Conservation (phyloP, 2,329 filamentous ascomycete species). For the Ophiocordyceps camponoti-saundersi region DNA sequence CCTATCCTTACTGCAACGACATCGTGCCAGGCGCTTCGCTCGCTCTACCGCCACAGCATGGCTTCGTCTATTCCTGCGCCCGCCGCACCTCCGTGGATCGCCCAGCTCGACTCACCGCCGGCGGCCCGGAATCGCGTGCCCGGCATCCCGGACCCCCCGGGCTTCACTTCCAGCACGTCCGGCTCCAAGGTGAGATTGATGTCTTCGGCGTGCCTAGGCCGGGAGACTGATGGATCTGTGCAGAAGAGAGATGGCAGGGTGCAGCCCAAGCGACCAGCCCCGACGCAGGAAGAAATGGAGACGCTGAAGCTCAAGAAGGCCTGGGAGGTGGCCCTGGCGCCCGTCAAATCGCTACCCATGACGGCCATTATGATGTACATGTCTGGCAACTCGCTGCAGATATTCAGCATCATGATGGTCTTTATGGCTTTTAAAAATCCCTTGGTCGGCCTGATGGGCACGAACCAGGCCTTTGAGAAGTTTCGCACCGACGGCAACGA, state of each 20-base stretch:
- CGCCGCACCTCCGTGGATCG: constrained; percentile 56
- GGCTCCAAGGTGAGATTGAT: constrained; percentile 36
- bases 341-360: constrained; percentile 91
- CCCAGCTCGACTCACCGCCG: constrained; percentile 59
- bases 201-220: neutral
- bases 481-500: constrained; percentile 74
- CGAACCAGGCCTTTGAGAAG: constrained; percentile 75
- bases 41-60: neutral
- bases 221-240: constrained; percentile 19
- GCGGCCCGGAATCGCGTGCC: constrained; percentile 45
- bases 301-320: constrained; percentile 95
- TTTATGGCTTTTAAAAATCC: constrained; percentile 98
- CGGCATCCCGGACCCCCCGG: constrained; percentile 69
- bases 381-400: constrained; percentile 95
- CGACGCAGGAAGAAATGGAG: constrained; percentile 75
- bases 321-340: constrained; percentile 90
- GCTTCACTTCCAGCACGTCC: constrained; percentile 46
- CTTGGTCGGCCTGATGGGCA: constrained; percentile 64
- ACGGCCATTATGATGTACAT: constrained; percentile 99
- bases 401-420: constrained; percentile 99
- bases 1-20: neutral
- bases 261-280: constrained; percentile 40
- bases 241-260: constrained; percentile 31
- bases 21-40: neutral
- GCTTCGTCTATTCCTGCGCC: neutral